Evolutionary conservation across 345 rosid genomes (phyloP), one percentile per base, ranked within the genome.

Genomic region (Euclidium syriacum): DNA sequence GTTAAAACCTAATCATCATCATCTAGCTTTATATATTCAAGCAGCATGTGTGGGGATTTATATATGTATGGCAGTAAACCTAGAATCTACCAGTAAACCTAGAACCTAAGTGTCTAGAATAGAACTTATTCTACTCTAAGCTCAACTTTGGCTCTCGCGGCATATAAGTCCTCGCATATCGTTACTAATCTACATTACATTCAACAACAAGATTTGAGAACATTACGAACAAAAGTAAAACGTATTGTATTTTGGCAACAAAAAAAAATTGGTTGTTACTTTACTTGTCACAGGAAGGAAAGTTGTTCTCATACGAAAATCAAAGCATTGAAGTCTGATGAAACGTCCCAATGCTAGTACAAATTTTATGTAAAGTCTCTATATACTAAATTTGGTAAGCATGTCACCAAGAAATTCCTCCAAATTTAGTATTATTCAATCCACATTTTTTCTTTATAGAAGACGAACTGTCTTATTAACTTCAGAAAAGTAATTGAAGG

Each of bases 311-410:
- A 90, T 94, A 75, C 97, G 87, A 64, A 87, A 67, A 77, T 94
- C 97, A 24, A 97, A 86, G 82, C 92, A 94, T 43, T 94, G 97
- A 64, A 94, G 97, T 74, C 99, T 84, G 79, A 90, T 87, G 70
- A 94, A 94, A 20, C 97, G 97, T 34, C 99, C 99, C 39, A 94
- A 97, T 5, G 99, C 97, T 35, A 94, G 87, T 74, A 90, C 99
- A 77, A 90, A 94, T 43, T 96, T 94, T 68, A 94, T 94, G 75
- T 94, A 94, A 64, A 94, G 96, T 57, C 99, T 97, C 99, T 97
- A 90, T 55, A 94, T 94, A 78, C 90, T 90, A 84, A 90, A 90
- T 82, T 94, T 94, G 90, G 96, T 94, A 61, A 90, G 86, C 4
- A 97, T 94, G 80, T 94, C 99, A 22, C 97, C 97, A 49, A 94